Evolutionary conservation across 225 moss, liverwort and hornwort genomes (phyloP).

Genomic region (Marchantia paleacea): DNA sequence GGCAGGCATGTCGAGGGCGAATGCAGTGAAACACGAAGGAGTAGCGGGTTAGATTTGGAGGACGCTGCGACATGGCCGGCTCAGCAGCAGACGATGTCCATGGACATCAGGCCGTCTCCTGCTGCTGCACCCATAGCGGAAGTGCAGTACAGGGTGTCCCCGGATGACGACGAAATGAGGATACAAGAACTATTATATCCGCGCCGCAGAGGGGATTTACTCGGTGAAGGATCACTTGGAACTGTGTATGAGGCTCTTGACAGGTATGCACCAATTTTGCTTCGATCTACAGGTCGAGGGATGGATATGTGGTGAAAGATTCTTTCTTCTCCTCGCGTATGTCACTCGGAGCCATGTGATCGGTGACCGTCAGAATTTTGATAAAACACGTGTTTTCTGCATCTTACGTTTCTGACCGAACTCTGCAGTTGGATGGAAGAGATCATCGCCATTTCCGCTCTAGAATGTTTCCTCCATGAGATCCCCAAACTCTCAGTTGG

Average conservation of each 20-base stretch:
- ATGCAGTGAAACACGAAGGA: neutral
- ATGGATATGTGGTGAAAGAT: too few relatives aligned
- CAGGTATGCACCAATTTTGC: too few relatives aligned
- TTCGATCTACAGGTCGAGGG: too few relatives aligned
- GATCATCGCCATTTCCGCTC: too few relatives aligned
- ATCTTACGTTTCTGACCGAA: too few relatives aligned
- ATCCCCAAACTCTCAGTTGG: too few relatives aligned
- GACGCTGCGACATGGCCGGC: neutral
- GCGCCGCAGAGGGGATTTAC: constrained; percentile 36
- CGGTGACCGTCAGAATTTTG: too few relatives aligned
- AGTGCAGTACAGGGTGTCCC: neutral
- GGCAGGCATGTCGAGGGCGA: neutral
- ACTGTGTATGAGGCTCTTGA: constrained; percentile 47
- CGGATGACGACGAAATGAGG: neutral
- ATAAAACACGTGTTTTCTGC: too few relatives aligned
- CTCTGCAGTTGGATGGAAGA: too few relatives aligned
- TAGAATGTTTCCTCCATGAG: too few relatives aligned
- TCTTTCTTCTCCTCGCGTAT: too few relatives aligned
- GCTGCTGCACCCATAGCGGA: neutral
- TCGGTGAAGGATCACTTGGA: constrained; percentile 46
- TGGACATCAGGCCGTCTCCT: constrained; percentile 13
- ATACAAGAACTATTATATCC: constrained; percentile 21
- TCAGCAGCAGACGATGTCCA: neutral
- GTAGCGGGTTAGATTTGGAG: neutral
- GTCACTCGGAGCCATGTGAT: too few relatives aligned